Evolutionary conservation across 495 filamentous ascomycete genomes (phyloP), one percentile per base, ranked within the genome.

Genomic region (Penicillium longicatenatum): DNA sequence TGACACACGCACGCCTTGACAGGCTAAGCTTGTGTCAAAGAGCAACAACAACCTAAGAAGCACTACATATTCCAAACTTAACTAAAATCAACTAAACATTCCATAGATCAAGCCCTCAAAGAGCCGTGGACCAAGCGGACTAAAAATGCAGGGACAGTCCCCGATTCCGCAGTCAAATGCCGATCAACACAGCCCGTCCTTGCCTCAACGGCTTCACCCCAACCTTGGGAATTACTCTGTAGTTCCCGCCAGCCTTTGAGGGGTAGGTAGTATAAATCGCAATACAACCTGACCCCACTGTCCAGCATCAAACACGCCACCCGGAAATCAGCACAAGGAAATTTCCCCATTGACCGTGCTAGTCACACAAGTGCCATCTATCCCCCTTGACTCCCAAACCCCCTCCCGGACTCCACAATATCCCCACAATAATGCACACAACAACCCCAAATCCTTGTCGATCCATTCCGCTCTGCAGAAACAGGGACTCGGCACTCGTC

Each of bases 391-490:
- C 26, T 20, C 24, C 50, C 51, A 31, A 42, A n/a, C 50, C 31
- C 26, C 50, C 5, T 21, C 49, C 7, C 26, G 4, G 20, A 31
- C 29, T 24, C 31, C 33, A 52, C 31, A 7, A 39, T 22, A 52
- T 22, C 50, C 16, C 50, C 37, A 52, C 45, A 11, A 16, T 21
- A 46, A 48, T 30, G 24, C 44, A 48, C 4, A 17, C 11, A 24
- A 46, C 20, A 10, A 8, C 6, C 16, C 45, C 14, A 48, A 48
- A 9, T n/a, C 21, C 8, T 3, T 48, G 61, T 50, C 53, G 61
- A 63, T 63, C 61, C 61, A 63, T 63, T 63, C 61, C 61, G 48
- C 26, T 47, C 10, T 24, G 31, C 60, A 49, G 24, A 44, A 33
- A 26, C 50, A 54, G 41, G 29, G 22, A 44, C 37, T 37, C 33